These are phyloP conservation scores for Mycena citricolor DNA, from an alignment of 1,284 basidiomycete species.

Conservation along the genomic window DNA sequence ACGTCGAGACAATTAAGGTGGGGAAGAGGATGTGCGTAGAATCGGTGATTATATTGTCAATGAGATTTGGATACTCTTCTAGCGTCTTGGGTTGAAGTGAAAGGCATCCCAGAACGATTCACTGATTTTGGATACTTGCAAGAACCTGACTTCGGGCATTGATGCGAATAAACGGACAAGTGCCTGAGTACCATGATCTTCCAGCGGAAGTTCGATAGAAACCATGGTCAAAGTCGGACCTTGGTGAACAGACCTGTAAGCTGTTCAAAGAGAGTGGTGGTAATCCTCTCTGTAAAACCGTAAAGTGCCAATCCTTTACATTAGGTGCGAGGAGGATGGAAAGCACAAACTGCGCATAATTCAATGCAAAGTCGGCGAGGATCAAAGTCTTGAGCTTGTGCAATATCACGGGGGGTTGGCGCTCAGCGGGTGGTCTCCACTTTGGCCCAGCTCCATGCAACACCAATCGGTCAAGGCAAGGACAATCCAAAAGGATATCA, in stretches of 20 bases:
- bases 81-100: too few relatives aligned
- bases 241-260: conserved; percentile 44
- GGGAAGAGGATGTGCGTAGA: too few relatives aligned
- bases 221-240: conserved; percentile 51
- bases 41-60: too few relatives aligned
- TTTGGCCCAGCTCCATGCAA: conserved; percentile 59
- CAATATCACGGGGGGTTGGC: conserved; percentile 46
- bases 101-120: too few relatives aligned
- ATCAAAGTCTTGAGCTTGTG: conserved; percentile 46
- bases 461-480: conserved; percentile 47
- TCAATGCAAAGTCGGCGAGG: conserved; percentile 48
- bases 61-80: too few relatives aligned
- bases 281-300: conserved; percentile 50
- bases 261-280: conserved; percentile 38
- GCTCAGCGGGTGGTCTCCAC: conserved; percentile 25
- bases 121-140: too few relatives aligned
- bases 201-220: conserved; percentile 34
- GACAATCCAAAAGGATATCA: conserved; percentile 46
- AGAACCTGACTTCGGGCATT: too few relatives aligned
- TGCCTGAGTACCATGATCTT: conserved; percentile 7
- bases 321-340: conserved; percentile 48
- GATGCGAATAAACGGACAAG: conserved; percentile 20
- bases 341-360: conserved; percentile 43
- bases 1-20: too few relatives aligned
- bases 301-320: conserved; percentile 51